These are phyloP conservation scores for Zygotorulaspora florentina DNA, from an alignment of 805 yeast genomes.

Conservation along the genomic window DNA sequence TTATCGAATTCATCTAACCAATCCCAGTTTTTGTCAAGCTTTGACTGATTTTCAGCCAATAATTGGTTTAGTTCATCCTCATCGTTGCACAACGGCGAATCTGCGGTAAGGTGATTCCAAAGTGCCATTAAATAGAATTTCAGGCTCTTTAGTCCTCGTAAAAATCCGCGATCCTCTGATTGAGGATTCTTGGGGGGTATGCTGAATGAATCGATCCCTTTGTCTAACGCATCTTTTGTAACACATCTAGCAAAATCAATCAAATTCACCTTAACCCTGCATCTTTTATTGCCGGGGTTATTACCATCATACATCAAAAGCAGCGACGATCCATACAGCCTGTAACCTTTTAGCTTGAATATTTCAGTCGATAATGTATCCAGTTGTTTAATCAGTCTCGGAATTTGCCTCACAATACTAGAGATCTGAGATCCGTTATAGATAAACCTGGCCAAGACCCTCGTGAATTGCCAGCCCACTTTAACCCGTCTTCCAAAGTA, in stretches of 20 bases:
- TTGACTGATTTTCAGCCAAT: slow-evolving; percentile 19
- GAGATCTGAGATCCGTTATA: slow-evolving; percentile 63
- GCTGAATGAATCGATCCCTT: slow-evolving; percentile 39
- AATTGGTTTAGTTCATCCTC: slow-evolving; percentile 22
- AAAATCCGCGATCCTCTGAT: slow-evolving; percentile 72
- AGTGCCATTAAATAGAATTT: slow-evolving; percentile 60
- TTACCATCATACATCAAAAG: slow-evolving; percentile 83
- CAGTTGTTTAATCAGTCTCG: slow-evolving; percentile 57
- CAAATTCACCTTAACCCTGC: slow-evolving; percentile 52
- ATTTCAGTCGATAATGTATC: slow-evolving; percentile 56
- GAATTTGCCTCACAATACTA: slow-evolving; percentile 64
- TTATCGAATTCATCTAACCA: slow-evolving; percentile 41
- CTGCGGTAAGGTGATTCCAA: slow-evolving; percentile 51
- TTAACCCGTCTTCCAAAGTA: slow-evolving; percentile 81
- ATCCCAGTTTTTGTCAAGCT: slow-evolving; percentile 29
- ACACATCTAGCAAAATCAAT: slow-evolving; percentile 96
- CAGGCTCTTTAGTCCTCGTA: slow-evolving; percentile 75
- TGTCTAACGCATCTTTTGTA: slow-evolving; percentile 51
- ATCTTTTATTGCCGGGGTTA: slow-evolving; percentile 19
- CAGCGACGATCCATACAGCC: slow-evolving; percentile 88
- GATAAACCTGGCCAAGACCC: slow-evolving; percentile 67
- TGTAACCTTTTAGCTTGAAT: slow-evolving; percentile 58
- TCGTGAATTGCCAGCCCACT: slow-evolving; percentile 72
- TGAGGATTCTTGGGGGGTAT: slow-evolving; percentile 70
- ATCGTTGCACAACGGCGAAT: slow-evolving; percentile 27